Percentiles rank a stretch among this genome's conserved stretches.
Conservation (phyloP, 2,329 filamentous ascomycete species). For the Xylariaceae sp. region DNA sequence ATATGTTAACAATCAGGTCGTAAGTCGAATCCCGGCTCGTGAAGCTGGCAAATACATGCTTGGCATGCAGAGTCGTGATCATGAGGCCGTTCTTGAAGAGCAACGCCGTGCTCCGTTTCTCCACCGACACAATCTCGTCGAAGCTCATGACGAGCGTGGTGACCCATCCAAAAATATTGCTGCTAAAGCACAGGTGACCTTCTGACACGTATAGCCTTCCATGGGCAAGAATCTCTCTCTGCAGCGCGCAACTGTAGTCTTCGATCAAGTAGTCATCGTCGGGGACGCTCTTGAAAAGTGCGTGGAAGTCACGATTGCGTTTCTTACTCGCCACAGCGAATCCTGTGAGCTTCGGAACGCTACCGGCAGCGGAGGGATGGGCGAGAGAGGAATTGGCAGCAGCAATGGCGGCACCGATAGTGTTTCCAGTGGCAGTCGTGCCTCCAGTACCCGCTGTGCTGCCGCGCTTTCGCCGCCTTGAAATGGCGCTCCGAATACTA, state of each 20-base stretch:
- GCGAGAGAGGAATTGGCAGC: constrained; percentile 64
- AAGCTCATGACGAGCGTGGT: constrained; percentile 97
- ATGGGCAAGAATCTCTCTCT: constrained; percentile 90
- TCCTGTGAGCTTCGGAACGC: constrained; percentile 73
- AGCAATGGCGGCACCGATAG: constrained; percentile 64
- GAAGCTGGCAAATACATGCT: constrained; percentile 93
- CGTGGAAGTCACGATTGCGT: constrained; percentile 91
- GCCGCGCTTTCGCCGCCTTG: constrained; percentile 64
- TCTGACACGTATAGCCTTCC: constrained; percentile 94
- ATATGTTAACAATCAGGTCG: constrained; percentile 94
- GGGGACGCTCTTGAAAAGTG: constrained; percentile 88
- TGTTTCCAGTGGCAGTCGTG: constrained; percentile 49
- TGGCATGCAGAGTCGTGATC: constrained; percentile 90
- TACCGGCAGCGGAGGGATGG: constrained; percentile 49
- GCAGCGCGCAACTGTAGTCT: constrained; percentile 93
- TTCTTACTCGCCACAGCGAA: constrained; percentile 96
- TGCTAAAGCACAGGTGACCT: constrained; percentile 95
- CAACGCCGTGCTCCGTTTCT: constrained; percentile 92
- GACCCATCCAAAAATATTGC: constrained; percentile 97
- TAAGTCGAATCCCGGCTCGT: constrained; percentile 93
- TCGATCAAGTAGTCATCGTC: constrained; percentile 98
- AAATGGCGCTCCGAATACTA: constrained; percentile 58
- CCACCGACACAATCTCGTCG: constrained; percentile 92
- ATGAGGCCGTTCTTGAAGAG: constrained; percentile 97
- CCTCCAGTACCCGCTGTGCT: constrained; percentile 64